Percentiles rank a stretch among this genome's conserved stretches.
phyloP scores from a whole-genome alignment of 1,284 basidiomycete species.

The Irpex sp. region DNA sequence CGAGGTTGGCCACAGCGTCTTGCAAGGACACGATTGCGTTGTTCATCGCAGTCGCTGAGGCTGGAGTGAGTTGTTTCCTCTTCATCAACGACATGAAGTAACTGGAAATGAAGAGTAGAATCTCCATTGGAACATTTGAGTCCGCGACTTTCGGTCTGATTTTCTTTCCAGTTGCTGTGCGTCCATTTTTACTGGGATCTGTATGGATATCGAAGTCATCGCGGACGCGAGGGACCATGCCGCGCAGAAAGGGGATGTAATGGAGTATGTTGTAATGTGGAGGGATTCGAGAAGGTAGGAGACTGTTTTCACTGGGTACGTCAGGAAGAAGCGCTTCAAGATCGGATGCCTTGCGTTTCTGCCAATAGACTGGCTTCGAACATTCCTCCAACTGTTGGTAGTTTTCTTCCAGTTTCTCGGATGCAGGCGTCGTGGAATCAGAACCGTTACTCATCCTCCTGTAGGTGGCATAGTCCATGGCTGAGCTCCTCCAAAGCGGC shows the following conservation, averaged over 20 bases:
- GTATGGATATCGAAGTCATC: conserved; percentile 12
- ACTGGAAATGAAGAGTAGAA: conserved; percentile 50
- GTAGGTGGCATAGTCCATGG: conserved; percentile 29
- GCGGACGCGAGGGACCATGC: conserved; percentile 33
- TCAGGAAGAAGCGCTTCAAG: conserved; percentile 53
- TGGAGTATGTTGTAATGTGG: conserved; percentile 45
- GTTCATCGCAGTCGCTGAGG: conserved; percentile 46
- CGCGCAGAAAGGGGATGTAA: conserved; percentile 52
- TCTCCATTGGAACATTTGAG: conserved; percentile 63
- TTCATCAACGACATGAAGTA: conserved; percentile 47
- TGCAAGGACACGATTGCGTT: conserved; percentile 43
- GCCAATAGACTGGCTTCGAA: neutral
- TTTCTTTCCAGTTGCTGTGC: conserved; percentile 34
- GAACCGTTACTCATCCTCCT: conserved; percentile 16
- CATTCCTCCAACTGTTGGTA: conserved; percentile 9
- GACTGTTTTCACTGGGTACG: conserved; percentile 43
- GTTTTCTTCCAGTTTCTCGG: neutral
- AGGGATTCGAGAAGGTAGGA: conserved; percentile 53
- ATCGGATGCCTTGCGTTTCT: conserved; percentile 38
- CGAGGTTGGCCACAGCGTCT: conserved; percentile 37
- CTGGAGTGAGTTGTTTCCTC: conserved; percentile 41
- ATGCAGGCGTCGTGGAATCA: conserved; percentile 12
- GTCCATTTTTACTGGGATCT: conserved; percentile 11
- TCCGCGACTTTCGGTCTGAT: conserved; percentile 39
- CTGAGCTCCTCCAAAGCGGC: conserved; percentile 52